Base-by-base conservation (phyloP, 2,329 filamentous ascomycete genomes). In the Penicillium sp. region DNA sequence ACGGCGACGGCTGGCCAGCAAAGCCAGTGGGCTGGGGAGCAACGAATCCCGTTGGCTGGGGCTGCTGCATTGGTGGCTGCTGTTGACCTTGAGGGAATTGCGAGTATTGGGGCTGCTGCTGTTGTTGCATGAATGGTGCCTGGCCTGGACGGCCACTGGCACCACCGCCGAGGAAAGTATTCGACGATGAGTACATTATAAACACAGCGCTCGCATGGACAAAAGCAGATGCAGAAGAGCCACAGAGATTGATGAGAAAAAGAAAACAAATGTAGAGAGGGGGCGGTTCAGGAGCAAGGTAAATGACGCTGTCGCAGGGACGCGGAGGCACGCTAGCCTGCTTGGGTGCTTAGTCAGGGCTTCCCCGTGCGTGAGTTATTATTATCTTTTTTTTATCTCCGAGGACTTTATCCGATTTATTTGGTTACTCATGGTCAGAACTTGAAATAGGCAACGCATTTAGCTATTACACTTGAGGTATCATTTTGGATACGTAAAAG, bases 151-250 rank as follows among this genome's bases (percentile, higher is more conserved):
- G 89, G 73, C 89, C 85, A 80, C 83, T 89, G 73, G 88, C 91
- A 75, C 83, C 85, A 78, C 87, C 89, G 76, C 91, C 91, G 70
- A 96, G 79, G 76, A 88, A 97, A 63, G 90, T 88, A 80, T 90
- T 96, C 65, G 91, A 90, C 74, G 89, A 91, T 65, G 91, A 95
- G 80, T 91, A 98, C 93, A 97, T 97, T 77, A 73, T 64, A 59
- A 58, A 63, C 55, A 50, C 49, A 55, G 59, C 58, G 59, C 57
- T 65, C 51, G 64, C 69, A 73, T 71, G 59, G 58, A 63, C 55
- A 63, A 52, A 67, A 61, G 35, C 58, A 53, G 53, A 66, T 63
- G 55, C 59, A 61, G 45, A 56, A 56, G 50, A 55, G 55, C 50
- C 57, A 57, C 22, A 52, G 39, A 62, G 62, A 63, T 54, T 56